Evolutionary conservation across 257 asterid genomes (phyloP), one percentile per base, ranked within the genome.

Genomic region (Capsicum chinense): DNA sequence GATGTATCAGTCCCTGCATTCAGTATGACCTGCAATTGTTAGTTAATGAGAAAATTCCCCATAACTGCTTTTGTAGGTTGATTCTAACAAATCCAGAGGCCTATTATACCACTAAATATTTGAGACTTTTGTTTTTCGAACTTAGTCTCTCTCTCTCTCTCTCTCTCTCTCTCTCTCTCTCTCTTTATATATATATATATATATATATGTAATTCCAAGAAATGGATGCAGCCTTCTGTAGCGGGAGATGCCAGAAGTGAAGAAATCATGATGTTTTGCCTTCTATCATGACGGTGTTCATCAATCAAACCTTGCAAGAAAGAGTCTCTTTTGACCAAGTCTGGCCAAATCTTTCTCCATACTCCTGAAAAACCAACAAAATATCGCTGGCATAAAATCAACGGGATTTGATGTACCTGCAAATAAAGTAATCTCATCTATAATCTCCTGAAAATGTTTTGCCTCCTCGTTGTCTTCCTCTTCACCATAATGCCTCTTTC

Each of bases 1-100:
- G 95, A 86, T 1, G 97, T 90, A 76, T 91, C 92, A 3, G 92
- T 90, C 7, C 97, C 93, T 0, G 90, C 93, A 0, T 84, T 60
- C 60, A 92, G 44, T 91, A 91, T 87, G 58, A 89, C 84, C 93
- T 92, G 85, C 16, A 35, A 19, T 54, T 69, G 54, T 16, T 15
- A 42, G 80, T 59, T 79, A 58, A 60, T 71, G 39, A 71, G 57
- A 10, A 44, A 17, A 44, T 16, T 71, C 37, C 17, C 57, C 2
- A 0, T 37, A 71, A 69, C 56, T 8, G 33, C 33, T 42, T 37
- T 37, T 67, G n/a, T 66, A 37, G 14, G 76, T 37, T 37, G 76
- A 37, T 57, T 57, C 6, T 37, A 68, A 63, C 39, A 21, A 62
- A 62, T 62, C 69, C 21, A 21, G 8, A 62, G 26, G 26, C 78